phyloP scores from a whole-genome alignment of 306 rosid genomes.

The Pyrus betulifolia region DNA sequence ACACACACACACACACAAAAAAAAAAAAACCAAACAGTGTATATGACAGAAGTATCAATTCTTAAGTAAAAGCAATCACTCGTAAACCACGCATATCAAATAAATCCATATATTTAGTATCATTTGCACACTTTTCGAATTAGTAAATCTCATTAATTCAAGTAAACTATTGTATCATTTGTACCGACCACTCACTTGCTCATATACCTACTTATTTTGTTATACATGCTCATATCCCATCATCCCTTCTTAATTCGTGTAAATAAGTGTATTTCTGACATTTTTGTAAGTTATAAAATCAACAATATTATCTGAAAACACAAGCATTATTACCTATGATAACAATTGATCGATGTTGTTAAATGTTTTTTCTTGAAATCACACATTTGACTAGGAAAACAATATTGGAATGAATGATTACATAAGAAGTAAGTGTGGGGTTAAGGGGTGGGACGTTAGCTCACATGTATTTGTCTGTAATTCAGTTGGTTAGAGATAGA shows the following conservation, averaged over 20 bases:
- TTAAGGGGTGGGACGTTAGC: slow-evolving; percentile 63
- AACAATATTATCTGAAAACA: neutral
- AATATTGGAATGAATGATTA: slow-evolving; percentile 39
- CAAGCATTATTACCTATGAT: neutral
- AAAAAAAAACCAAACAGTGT: neutral
- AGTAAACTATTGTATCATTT: neutral
- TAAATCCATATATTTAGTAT: neutral
- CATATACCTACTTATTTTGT: too few species aligned
- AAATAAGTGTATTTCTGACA: neutral
- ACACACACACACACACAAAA: neutral
- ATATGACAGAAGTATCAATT: neutral
- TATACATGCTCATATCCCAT: too few species aligned
- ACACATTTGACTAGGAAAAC: neutral
- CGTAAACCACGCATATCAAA: neutral
- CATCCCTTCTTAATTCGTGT: neutral
- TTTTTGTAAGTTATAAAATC: neutral
- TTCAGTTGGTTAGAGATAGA: slow-evolving; percentile 42
- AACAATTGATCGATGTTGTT: neutral
- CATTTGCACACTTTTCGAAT: neutral
- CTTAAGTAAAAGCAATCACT: neutral
- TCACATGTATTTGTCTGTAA: slow-evolving; percentile 76
- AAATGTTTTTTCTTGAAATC: neutral
- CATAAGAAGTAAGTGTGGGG: slow-evolving; percentile 23
- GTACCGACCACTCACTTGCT: neutral
- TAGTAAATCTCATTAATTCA: neutral